phyloP scores from a whole-genome alignment of 345 rosid genomes.

The Barbarea vulgaris region DNA sequence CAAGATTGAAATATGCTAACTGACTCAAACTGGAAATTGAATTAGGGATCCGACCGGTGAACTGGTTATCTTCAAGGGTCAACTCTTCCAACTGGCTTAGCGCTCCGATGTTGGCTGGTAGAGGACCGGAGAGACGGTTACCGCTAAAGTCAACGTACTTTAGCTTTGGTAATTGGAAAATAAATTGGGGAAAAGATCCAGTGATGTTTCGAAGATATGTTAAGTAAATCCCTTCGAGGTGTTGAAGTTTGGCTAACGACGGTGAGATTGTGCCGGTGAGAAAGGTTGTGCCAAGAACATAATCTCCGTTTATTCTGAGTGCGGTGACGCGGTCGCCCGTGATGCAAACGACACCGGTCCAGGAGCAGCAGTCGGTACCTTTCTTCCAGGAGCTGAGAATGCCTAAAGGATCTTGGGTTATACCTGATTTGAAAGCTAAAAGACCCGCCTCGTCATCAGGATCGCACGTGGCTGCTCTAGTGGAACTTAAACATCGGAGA shows the following conservation, averaged over 20 bases:
- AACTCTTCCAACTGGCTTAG: conserved; percentile 46
- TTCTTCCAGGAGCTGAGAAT: conserved; percentile 67
- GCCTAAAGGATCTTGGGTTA: conserved; percentile 68
- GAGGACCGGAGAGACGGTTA: conserved; percentile 64
- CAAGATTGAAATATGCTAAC: conserved; percentile 48
- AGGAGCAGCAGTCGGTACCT: conserved; percentile 69
- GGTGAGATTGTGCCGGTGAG: conserved; percentile 71
- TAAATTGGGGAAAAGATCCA: conserved; percentile 59
- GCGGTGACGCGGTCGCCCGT: conserved; percentile 49
- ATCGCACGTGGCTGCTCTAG: conserved; percentile 56
- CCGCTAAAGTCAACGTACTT: conserved; percentile 57
- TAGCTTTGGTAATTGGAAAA: conserved; percentile 57
- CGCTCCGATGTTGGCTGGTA: conserved; percentile 53
- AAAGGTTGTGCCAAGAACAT: conserved; percentile 44
- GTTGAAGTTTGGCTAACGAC: conserved; percentile 47
- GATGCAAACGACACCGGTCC: conserved; percentile 58
- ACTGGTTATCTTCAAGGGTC: conserved; percentile 55
- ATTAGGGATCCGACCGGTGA: conserved; percentile 63
- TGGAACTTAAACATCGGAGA: conserved; percentile 19
- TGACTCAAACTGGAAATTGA: conserved; percentile 51
- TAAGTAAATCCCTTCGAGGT: conserved; percentile 59
- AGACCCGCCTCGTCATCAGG: conserved; percentile 67
- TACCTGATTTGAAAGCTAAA: conserved; percentile 66
- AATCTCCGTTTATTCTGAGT: conserved; percentile 41
- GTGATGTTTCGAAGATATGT: conserved; percentile 51